Evolutionary conservation across 2,329 filamentous ascomycete genomes (phyloP), one percentile per base, ranked within the genome.

Genomic region (Xylariaceae sp.): DNA sequence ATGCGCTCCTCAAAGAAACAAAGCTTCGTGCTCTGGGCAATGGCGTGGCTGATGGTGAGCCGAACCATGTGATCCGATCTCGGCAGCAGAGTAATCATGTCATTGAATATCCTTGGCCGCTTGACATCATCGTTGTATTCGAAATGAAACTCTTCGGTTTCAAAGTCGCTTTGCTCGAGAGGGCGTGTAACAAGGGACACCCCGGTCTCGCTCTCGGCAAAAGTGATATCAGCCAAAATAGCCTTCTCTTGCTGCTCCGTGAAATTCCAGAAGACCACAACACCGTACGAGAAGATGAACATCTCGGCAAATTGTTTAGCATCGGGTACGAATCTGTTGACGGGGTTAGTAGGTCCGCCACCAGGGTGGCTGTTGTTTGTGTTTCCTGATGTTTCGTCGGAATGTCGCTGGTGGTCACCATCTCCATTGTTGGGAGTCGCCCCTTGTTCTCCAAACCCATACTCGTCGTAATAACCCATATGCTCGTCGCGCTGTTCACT

Each of bases 211-310:
- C 83, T 85, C 61, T 86, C 83, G 9, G 90, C 90, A 73, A 99
- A 97, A 1, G 92, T 94, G 48, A 99, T 78, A 72, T 99, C 94
- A 32, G 94, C 94, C 18, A 99, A 82, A 40, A 97, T 91, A 65
- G 97, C 92, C 73, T 96, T 97, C 71, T 99, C 94, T 70, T 99
- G 94, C 60, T 88, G 84, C 71, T 96, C 92, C 9, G 91, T 93
- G 65, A 99, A 97, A 71, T 99, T 99, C 94, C 94, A 99, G 70
- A 99, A 96, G 4, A 99, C 94, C 0, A 94, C 93, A 0, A 99
- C 93, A 16, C 94, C 94, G 68, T 99, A 99, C 13, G 90, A 93
- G 72, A 95, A 97, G 64, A 99, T 88, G 69, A 96, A 97, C 84
- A 97, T 91, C 74, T 99, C 94, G 35, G 91, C 93, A 68, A 96